Percentiles rank a stretch among this genome's conserved stretches.
phyloP scores from a whole-genome alignment of 1,139 yeast genomes.

The Scheffersomyces parashehatae region DNA sequence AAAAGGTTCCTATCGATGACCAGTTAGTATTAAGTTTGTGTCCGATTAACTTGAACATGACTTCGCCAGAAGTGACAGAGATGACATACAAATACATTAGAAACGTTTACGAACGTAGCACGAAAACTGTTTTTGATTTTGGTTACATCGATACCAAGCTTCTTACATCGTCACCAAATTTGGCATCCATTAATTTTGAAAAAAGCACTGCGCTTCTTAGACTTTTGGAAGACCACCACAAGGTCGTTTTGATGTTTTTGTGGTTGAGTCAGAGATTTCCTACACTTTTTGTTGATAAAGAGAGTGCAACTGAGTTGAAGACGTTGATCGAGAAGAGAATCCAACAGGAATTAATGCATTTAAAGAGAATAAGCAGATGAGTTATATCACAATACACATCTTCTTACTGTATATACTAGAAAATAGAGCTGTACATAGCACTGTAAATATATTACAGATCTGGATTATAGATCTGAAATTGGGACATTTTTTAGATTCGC shows the following conservation, averaged over 20 bases:
- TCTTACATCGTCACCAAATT: constrained; percentile 22
- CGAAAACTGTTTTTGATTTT: constrained; percentile 47
- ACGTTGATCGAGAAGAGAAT: constrained; percentile 65
- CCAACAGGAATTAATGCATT: constrained; percentile 55
- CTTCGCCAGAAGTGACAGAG: constrained; percentile 26
- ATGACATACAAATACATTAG: constrained; percentile 35
- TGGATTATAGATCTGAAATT: too few relatives aligned
- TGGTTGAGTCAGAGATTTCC: constrained; percentile 94
- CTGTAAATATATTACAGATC: too few relatives aligned
- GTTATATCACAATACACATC: too few relatives aligned
- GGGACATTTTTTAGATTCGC: too few relatives aligned
- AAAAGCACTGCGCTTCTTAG: constrained; percentile 41
- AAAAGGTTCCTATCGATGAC: constrained; percentile 43
- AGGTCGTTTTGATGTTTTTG: constrained; percentile 64
- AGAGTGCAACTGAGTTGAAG: constrained; percentile 71
- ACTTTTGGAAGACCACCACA: constrained; percentile 68
- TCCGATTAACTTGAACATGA: constrained; percentile 44
- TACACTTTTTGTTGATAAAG: constrained; percentile 71
- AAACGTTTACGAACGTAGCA: constrained; percentile 37
- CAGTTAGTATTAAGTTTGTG: constrained; percentile 60
- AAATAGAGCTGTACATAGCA: too few relatives aligned
- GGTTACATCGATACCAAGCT: constrained; percentile 35
- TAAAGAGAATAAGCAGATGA: constrained; percentile 25
- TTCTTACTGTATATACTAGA: too few relatives aligned
- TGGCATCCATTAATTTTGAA: constrained; percentile 18